A percentile compares a stretch with the other conserved stretches of the same genome.
Conservation (phyloP, 352 stramenopile genomes). For the Elongisporangium anandrum region DNA sequence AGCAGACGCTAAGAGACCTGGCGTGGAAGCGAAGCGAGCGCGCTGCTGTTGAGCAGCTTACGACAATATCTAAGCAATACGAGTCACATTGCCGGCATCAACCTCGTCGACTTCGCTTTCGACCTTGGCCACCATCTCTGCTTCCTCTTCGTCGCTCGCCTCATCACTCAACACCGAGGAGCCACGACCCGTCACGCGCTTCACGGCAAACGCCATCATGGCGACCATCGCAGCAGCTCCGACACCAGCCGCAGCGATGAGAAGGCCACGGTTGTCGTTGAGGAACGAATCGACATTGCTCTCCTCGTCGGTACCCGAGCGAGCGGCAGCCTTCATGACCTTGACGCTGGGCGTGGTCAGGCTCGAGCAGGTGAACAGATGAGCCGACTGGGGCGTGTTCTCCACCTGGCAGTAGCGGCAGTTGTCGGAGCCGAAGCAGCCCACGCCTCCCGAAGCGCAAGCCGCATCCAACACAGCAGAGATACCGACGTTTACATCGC, state of each 20-base stretch:
- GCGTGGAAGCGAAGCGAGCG: too few relatives aligned
- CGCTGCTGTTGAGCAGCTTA: too few relatives aligned
- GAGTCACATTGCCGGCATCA: too few relatives aligned
- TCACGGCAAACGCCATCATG: background rate
- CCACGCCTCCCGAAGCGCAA: too few relatives aligned
- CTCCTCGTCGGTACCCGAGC: background rate
- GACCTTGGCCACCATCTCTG: background rate
- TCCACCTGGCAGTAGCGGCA: conserved; percentile 40
- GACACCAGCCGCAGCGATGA: background rate
- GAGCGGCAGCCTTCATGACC: background rate
- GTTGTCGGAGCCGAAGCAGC: conserved; percentile 17
- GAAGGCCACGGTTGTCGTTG: background rate
- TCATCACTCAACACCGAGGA: background rate
- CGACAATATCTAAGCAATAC: too few relatives aligned
- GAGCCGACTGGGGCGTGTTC: conserved; percentile 14
- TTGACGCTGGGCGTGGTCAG: background rate
- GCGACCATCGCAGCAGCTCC: background rate
- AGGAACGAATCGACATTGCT: background rate
- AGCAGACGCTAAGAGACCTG: too few relatives aligned
- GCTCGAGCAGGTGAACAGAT: conserved; percentile 19
- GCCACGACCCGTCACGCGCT: background rate
- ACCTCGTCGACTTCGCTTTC: too few relatives aligned
- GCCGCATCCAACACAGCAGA: too few relatives aligned
- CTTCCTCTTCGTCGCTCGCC: background rate
- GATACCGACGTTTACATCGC: conserved; percentile 22